Percentiles rank a stretch among this genome's conserved stretches.
These are phyloP conservation scores for Lipomyces lipofer DNA, from an alignment of 805 yeast species.

Conservation along the genomic window DNA sequence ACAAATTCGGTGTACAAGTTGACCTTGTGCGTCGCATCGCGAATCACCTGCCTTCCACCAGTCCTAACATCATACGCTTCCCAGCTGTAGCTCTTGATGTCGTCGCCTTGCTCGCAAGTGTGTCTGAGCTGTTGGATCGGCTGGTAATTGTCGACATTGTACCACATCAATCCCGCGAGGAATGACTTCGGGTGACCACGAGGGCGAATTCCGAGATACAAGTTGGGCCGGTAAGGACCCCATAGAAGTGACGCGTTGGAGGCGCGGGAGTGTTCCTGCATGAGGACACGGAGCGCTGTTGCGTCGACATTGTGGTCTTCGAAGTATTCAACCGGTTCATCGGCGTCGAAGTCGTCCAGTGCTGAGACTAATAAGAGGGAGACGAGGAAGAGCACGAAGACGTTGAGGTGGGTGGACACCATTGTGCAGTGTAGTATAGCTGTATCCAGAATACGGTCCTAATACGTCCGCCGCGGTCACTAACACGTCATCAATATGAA, in stretches of 20 bases:
- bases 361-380: too few species aligned
- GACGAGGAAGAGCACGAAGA: too few species aligned
- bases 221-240: conserved; percentile 91
- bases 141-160: conserved; percentile 57
- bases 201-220: conserved; percentile 85
- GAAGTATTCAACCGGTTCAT: conserved; percentile 1
- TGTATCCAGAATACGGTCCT: too few species aligned
- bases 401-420: too few species aligned
- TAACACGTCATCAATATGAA: too few species aligned
- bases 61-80: conserved; percentile 77
- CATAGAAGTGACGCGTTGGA: conserved; percentile 62
- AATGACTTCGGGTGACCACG: conserved; percentile 68
- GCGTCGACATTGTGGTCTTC: conserved; percentile 5
- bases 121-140: conserved; percentile 62
- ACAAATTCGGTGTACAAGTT: conserved; percentile 71
- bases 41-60: conserved; percentile 80
- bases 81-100: conserved; percentile 79
- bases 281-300: background rate
- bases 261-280: conserved; percentile 39
- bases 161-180: conserved; percentile 86
- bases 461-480: too few species aligned
- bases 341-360: conserved; percentile 11
- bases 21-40: conserved; percentile 64
- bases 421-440: too few species aligned
- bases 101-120: conserved; percentile 70